Percentiles rank a stretch among this genome's conserved stretches.
These are phyloP conservation scores for Notholithocarpus densiflorus DNA, from an alignment of 306 rosid species.

Conservation along the genomic window DNA sequence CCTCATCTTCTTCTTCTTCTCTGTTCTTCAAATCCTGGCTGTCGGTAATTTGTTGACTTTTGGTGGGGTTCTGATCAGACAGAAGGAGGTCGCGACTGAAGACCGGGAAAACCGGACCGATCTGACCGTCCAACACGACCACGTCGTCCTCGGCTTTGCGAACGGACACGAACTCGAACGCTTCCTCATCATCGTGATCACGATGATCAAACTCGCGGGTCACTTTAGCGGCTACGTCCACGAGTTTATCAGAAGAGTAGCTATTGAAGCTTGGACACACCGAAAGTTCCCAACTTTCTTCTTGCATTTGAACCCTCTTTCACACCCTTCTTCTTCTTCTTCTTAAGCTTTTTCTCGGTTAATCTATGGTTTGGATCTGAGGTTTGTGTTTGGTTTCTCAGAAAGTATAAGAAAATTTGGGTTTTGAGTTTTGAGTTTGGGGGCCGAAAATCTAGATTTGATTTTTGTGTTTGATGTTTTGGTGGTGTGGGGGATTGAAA, in stretches of 20 bases:
- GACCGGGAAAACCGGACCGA: conserved; percentile 51
- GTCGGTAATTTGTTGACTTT: too few relatives aligned
- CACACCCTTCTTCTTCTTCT: neutral
- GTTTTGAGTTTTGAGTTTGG: too few relatives aligned
- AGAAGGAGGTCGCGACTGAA: conserved; percentile 52
- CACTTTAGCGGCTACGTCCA: conserved; percentile 1
- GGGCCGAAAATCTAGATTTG: too few relatives aligned
- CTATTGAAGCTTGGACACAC: conserved; percentile 18
- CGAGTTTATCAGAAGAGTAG: conserved; percentile 2
- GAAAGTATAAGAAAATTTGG: too few relatives aligned
- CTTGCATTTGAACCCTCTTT: conserved; percentile 17
- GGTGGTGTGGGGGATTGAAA: too few relatives aligned
- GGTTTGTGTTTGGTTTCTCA: too few relatives aligned
- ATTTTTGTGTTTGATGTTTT: too few relatives aligned
- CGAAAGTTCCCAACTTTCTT: conserved; percentile 9
- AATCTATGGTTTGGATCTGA: too few relatives aligned
- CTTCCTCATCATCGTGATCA: neutral
- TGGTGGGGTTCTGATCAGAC: neutral
- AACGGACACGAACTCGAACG: conserved; percentile 56
- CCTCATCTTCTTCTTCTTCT: neutral
- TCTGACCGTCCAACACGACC: conserved; percentile 20
- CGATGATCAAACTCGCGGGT: neutral
- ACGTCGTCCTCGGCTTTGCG: conserved; percentile 13
- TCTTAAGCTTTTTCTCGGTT: neutral
- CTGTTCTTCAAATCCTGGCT: too few relatives aligned